These are phyloP conservation scores for Hortiboletus campestris DNA, from an alignment of 768 basidiomycete genomes.

Conservation along the genomic window DNA sequence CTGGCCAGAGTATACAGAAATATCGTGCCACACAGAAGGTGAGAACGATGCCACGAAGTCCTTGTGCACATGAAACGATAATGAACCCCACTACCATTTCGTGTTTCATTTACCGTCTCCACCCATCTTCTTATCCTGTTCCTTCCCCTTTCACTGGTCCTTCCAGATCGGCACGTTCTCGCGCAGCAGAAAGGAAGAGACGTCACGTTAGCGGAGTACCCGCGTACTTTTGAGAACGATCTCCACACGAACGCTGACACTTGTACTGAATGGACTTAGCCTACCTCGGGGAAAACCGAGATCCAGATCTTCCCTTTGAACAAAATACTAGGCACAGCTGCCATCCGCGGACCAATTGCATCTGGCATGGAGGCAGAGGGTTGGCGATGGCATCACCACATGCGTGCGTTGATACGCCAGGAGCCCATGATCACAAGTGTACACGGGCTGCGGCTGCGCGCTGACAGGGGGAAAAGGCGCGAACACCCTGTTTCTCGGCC, in stretches of 20 bases:
- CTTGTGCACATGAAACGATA: background rate
- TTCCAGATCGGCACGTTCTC: conserved; percentile 9
- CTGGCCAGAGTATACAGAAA: background rate
- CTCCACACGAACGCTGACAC: background rate
- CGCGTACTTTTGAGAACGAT: background rate
- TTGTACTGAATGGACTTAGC: background rate
- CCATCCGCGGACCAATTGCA: background rate
- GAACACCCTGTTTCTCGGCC: conserved; percentile 17
- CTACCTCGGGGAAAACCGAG: conserved; percentile 14
- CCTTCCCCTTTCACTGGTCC: background rate
- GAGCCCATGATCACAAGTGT: background rate
- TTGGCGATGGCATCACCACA: conserved; percentile 3
- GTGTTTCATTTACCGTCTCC: background rate
- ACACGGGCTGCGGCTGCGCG: conserved; percentile 5
- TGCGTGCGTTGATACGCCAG: conserved; percentile 9
- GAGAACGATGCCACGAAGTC: background rate
- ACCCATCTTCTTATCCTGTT: background rate
- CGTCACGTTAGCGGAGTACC: background rate
- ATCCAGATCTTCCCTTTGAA: conserved; percentile 9
- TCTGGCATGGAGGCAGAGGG: background rate
- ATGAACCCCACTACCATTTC: background rate
- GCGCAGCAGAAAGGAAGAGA: background rate
- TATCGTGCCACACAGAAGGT: background rate
- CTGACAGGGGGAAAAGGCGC: conserved; percentile 1
- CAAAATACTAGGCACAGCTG: background rate